Base-by-base conservation (phyloP, 257 asterid species). In the Solanum etuberosum region DNA sequence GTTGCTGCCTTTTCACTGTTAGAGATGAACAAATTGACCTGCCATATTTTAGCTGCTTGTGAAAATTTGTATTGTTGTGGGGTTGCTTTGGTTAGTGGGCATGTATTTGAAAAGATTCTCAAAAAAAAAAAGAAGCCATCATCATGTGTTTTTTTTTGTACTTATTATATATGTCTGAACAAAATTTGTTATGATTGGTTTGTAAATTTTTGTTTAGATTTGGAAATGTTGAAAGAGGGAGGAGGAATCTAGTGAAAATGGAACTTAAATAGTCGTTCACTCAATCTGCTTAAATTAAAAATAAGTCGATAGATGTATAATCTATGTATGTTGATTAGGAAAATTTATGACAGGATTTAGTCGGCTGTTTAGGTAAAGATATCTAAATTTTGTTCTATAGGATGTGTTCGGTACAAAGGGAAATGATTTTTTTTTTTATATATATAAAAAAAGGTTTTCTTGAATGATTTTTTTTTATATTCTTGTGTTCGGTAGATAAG, bases 101-200 rank as follows among this genome's bases (percentile, higher is more conserved):
- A 77, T 90, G 34, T 88, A 54, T 85, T 20, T 81, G 40, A 48
- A 78, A 68, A 90, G 88, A 88, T 86, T 90, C 91, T 27, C 3
- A 18, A 54, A 54, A 54, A 3, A 42, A 23, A 18, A 43, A 4
- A 8, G 15, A 20, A 21, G 21, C 11, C 9, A 51, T 54, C 61
- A 81, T 80, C 57, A 37, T 38, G 59, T 6, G 40, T 31, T 78
- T 38, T 72, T 20, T 35, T 71, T 13, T 85, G 37, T 43, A 31
- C 80, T 57, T 63, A 32, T 83, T 63, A 20, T 37, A 46, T 73
- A 46, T 73, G 73, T 48, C 57, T 42, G 27, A 38, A 80, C 87
- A 71, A 68, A 38, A 59, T 1, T 65, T 76, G 51, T 18, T 84
- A 84, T 38, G 77, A 63, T 84, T 65, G 80, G 27, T 84, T 65